These are phyloP conservation scores for Ajuga reptans DNA, from an alignment of 305 asterid species.

Conservation along the genomic window DNA sequence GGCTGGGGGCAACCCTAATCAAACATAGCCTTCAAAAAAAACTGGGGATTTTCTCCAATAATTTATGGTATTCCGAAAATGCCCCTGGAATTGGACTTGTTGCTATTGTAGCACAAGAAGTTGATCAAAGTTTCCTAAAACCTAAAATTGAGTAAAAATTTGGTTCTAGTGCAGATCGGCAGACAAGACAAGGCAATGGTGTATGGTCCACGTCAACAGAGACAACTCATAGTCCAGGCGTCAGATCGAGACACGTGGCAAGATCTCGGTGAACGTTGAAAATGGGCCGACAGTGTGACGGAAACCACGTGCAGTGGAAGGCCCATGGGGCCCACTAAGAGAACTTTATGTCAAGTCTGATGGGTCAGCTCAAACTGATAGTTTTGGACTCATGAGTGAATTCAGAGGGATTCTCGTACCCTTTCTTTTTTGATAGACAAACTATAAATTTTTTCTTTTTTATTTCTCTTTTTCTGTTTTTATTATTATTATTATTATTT, in stretches of 20 bases:
- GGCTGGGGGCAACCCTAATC: too few species aligned
- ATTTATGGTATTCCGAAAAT: too few species aligned
- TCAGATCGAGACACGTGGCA: constrained; percentile 23
- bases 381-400: constrained; percentile 23
- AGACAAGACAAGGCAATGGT: constrained; percentile 46
- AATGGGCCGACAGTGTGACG: constrained; percentile 32
- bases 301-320: constrained; percentile 30
- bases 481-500: background rate
- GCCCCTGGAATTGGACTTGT: too few species aligned
- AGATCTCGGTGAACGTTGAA: constrained; percentile 16
- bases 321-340: constrained; percentile 23
- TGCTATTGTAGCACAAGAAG: too few species aligned
- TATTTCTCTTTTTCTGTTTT: background rate
- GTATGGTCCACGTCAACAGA: constrained; percentile 48
- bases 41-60: too few species aligned
- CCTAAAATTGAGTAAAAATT: background rate
- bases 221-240: constrained; percentile 26
- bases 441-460: background rate
- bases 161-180: constrained; percentile 1
- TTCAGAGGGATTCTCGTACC: constrained; percentile 43
- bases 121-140: too few species aligned
- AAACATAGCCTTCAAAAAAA: too few species aligned
- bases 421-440: constrained; percentile 15
- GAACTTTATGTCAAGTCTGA: constrained; percentile 36
- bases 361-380: constrained; percentile 26